Evolutionary conservation across 495 filamentous ascomycete genomes (phyloP), one percentile per base, ranked within the genome.

Genomic region (Letharia columbiana): DNA sequence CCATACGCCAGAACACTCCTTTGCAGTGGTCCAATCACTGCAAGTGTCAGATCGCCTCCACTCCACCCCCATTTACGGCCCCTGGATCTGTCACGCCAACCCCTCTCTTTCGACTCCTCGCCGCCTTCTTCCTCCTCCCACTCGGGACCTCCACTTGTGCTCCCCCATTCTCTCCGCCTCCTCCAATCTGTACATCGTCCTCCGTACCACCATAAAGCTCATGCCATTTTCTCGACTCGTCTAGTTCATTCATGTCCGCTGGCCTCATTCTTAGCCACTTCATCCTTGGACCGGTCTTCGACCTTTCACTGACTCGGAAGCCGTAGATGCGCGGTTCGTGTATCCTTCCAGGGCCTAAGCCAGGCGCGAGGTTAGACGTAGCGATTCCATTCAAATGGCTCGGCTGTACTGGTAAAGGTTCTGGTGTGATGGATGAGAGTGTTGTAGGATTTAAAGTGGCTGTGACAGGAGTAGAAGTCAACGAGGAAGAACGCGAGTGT

Each of bases 281-380:
- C 94, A 98, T 98, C 60, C 94, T 82, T 28, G 94, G 94, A 6
- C 94, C 94, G 10, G 88, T 89, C 63, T 87, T 82, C 58, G 94
- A 90, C 20, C 89, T 77, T 72, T 98, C 94, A 2, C 89, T 89
- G 40, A 98, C 95, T 50, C 89, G 83, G 77, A 98, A 98, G 10
- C 94, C 94, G 78, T 98, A 98, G 73, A 98, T 98, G 62, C 88
- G 89, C 62, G 93, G 91, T 71, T 96, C 91, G 80, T 98, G 97
- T 66, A 96, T 87, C 71, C 86, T 89, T 66, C 86, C 88, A 20
- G 77, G 81, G 35, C 95, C 95, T 9, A 98, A 81, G 15, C 94
- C 92, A 0, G 94, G 91, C 1, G 89, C 90, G 63, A 97, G 86
- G 73, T 97, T 98, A 39, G 82, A 76, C 20, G 89, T 85, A 63